Evolutionary conservation across 805 yeast genomes (phyloP), one percentile per base, ranked within the genome.

Genomic region (Wickerhamomyces mucosus): DNA sequence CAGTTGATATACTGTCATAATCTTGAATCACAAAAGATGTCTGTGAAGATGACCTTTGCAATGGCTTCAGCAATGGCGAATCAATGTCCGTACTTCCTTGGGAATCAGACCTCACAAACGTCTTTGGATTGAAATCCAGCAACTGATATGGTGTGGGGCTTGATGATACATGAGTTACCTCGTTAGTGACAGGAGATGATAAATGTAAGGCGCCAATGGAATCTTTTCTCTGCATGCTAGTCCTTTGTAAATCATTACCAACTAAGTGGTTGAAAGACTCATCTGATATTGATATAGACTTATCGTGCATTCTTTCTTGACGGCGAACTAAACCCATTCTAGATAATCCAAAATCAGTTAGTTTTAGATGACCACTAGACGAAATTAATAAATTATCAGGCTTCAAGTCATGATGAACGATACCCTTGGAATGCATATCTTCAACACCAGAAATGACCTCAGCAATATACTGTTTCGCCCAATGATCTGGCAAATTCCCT

Each of bases 321-420:
- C 96, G 74, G 24, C 85, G 79, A 22, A 85, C 72, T 27, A 88
- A 70, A 19, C 96, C 96, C 65, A 86, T 76, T 50, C 94, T 66
- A 7, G 95, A 82, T 27, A 92, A 66, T 1, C 98, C 99, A 62
- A 92, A 92, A 58, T 92, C 98, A 1, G 96, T 88, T 38, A 94
- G 59, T 55, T 92, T 92, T 39, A 92, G 55, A 58, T 92, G 98
- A 0, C 99, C 99, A 21, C 63, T 61, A 33, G 72, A 63, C 51
- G 88, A 97, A 41, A 92, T 86, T 41, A 92, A 63, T 21, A 92
- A 55, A 46, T 92, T 92, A 50, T 92, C 98, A 0, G 98, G 98
- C 52, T 92, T 92, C 50, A 92, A 63, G 55, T 92, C 99, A 46
- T 96, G 76, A 56, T 92, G 98, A 33, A 92, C 81, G 31, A 94